Percentiles rank a stretch among this genome's conserved stretches.
Conservation (phyloP, 208 protist species). For the Wallacemonas collosoma region DNA sequence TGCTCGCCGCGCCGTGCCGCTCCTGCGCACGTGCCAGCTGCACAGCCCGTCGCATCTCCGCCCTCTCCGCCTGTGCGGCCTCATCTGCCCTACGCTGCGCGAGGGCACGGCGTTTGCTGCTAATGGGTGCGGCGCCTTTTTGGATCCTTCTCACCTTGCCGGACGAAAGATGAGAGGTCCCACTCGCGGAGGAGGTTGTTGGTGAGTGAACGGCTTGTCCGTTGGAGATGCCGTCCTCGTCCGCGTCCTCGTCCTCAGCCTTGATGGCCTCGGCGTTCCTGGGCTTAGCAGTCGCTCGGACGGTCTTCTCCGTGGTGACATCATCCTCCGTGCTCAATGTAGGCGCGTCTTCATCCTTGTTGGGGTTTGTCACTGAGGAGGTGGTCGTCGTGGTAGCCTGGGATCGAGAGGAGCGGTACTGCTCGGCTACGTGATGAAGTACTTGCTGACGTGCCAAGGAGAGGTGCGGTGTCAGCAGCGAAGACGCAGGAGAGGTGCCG, state of each 20-base stretch:
- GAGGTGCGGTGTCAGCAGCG: constrained; percentile 3
- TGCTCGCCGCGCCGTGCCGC: background rate
- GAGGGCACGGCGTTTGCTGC: constrained; percentile 3
- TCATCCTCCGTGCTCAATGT: too few relatives aligned
- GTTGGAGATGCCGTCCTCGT: background rate
- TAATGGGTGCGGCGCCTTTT: constrained; percentile 10
- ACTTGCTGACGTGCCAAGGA: constrained; percentile 1
- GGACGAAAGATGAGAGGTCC: background rate
- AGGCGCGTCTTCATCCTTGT: too few relatives aligned
- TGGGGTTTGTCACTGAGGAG: too few relatives aligned
- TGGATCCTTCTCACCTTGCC: background rate
- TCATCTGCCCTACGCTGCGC: constrained; percentile 7
- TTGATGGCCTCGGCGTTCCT: background rate
- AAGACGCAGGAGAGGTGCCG: background rate
- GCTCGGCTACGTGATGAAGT: background rate
- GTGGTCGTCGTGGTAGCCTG: too few relatives aligned
- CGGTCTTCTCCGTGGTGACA: too few relatives aligned
- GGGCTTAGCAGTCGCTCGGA: background rate
- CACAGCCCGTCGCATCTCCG: constrained; percentile 2
- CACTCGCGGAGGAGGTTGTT: background rate
- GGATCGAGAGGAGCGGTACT: background rate
- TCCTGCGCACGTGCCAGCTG: constrained; percentile 6
- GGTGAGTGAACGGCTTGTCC: background rate
- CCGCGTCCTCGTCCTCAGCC: background rate
- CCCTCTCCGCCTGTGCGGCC: constrained; percentile 13